Conservation (phyloP, 305 asterid species). For the Plantago rigida region DNA sequence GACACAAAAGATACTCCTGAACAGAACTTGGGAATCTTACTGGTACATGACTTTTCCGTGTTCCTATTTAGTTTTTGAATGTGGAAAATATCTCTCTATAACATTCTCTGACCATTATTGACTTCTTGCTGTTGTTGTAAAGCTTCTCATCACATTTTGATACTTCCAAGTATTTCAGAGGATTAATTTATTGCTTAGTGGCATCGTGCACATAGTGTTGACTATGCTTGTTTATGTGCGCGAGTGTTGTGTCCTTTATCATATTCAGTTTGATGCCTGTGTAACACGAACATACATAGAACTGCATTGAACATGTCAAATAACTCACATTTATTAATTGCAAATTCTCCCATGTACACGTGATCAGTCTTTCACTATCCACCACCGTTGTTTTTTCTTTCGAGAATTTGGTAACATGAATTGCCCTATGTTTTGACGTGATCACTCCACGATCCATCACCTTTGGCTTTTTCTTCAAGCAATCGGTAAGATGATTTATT, state of each 20-base stretch:
- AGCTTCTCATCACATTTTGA: neutral
- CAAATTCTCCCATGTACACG: no score
- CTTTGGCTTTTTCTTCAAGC: no score
- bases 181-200: neutral
- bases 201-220: neutral
- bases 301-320: no score
- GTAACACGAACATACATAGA: no score
- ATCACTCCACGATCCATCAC: no score
- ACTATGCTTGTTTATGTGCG: neutral
- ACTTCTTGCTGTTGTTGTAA: neutral
- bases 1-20: slow-evolving; percentile 46
- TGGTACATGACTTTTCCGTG: slow-evolving; percentile 40
- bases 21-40: slow-evolving; percentile 73
- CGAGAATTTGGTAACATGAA: no score
- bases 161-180: neutral
- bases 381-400: no score
- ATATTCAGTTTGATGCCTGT: neutral
- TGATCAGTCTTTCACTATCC: no score
- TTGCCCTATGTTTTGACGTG: no score
- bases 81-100: neutral
- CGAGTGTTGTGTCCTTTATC: neutral
- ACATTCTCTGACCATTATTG: neutral
- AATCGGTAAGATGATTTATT: no score
- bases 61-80: neutral
- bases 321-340: no score